Evolutionary conservation across 1,284 basidiomycete genomes (phyloP).

Genomic region (Heterobasidion parviporum): DNA sequence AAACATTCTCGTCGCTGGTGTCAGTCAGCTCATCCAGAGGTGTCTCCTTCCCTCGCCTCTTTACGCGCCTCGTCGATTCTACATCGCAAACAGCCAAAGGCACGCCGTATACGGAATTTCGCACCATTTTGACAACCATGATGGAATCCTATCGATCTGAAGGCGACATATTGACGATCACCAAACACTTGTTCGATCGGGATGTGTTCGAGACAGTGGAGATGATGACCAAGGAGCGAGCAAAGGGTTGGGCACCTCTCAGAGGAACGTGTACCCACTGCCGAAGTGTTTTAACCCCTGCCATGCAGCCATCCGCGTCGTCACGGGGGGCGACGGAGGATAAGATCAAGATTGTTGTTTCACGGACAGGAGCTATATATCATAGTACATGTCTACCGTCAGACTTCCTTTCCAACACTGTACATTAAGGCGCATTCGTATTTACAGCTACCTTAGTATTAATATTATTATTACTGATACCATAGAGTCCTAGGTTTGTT

Average conservation of each 20-base stretch:
- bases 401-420: conserved; percentile 20
- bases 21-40: conserved; percentile 76
- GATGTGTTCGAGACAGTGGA: conserved; percentile 78
- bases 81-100: conserved; percentile 41
- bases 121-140: conserved; percentile 88
- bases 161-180: conserved; percentile 85
- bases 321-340: conserved; percentile 10
- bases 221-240: conserved; percentile 24
- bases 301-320: conserved; percentile 8
- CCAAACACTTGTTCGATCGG: conserved; percentile 74
- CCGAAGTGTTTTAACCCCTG: conserved; percentile 28
- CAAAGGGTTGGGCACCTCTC: conserved; percentile 16
- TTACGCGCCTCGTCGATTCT: conserved; percentile 82
- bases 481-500: too few relatives aligned
- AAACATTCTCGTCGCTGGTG: conserved; percentile 80
- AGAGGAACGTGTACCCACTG: conserved; percentile 37
- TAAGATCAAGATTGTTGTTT: conserved; percentile 36
- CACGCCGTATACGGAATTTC: conserved; percentile 87
- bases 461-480: not conserved
- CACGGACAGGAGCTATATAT: conserved; percentile 52
- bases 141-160: conserved; percentile 90
- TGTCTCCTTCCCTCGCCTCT: conserved; percentile 85
- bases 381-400: conserved; percentile 42
- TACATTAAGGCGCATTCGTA: conserved; percentile 17
- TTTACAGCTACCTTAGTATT: not conserved